phyloP scores from a whole-genome alignment of 1,284 basidiomycete species.

The Trichosporon sp. region DNA sequence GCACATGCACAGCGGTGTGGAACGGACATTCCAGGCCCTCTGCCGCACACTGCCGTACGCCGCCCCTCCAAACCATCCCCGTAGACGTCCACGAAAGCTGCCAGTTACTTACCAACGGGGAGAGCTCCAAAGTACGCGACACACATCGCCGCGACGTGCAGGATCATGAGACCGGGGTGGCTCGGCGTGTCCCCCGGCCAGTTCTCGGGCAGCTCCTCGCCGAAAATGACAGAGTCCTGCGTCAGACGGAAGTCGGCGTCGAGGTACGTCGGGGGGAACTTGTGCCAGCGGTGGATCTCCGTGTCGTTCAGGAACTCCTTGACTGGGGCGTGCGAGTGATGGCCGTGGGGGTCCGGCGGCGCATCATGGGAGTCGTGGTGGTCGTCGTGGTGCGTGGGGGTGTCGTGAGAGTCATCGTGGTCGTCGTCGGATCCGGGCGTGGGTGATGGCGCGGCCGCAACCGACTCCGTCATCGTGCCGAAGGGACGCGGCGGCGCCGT shows the following conservation, averaged over 20 bases:
- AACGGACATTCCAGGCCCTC: neutral
- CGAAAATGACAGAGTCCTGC: constrained; percentile 46
- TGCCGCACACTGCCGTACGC: neutral
- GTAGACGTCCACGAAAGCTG: no score
- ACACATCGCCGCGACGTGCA: constrained; percentile 42
- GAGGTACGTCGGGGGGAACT: constrained; percentile 49
- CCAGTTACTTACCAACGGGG: constrained; percentile 42
- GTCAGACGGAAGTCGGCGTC: constrained; percentile 48
- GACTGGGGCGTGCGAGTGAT: constrained; percentile 41
- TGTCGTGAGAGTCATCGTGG: constrained; percentile 3
- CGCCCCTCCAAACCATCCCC: no score
- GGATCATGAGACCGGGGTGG: constrained; percentile 42
- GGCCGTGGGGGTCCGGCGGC: constrained; percentile 33
- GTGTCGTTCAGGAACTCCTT: constrained; percentile 43
- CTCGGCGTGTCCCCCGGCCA: constrained; percentile 42
- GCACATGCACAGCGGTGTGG: neutral
- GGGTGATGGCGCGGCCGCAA: neutral
- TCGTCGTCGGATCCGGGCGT: neutral
- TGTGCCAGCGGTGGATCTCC: constrained; percentile 45
- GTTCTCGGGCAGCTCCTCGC: constrained; percentile 44
- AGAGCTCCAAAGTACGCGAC: constrained; percentile 49
- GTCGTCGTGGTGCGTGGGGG: neutral
- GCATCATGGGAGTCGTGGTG: neutral
- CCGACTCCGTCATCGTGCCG: neutral
- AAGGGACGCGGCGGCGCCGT: neutral